Percentiles rank a stretch among this genome's conserved stretches.
These are phyloP conservation scores for Bonia amplexicaulis DNA, from an alignment of 176 grass and related monocot genomes.

Conservation along the genomic window DNA sequence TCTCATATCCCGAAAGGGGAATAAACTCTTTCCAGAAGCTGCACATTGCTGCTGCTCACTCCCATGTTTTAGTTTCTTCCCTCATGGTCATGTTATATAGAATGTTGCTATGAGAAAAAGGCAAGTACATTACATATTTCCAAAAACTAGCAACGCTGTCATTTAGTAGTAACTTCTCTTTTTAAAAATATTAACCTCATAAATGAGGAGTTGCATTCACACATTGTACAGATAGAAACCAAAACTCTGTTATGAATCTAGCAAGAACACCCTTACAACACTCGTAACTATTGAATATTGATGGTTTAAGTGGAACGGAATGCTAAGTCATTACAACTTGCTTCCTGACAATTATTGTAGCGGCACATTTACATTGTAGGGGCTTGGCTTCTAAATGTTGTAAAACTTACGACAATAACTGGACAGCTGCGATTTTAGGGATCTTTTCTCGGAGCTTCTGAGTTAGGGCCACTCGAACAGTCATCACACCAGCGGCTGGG, in stretches of 20 bases:
- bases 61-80: neutral
- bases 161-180: neutral
- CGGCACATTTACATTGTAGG: conserved; percentile 13
- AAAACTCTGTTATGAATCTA: conserved; percentile 4
- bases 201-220: neutral
- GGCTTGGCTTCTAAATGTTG: neutral
- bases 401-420: conserved; percentile 50
- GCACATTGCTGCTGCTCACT: neutral
- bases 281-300: neutral
- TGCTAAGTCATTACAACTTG: neutral
- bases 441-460: conserved; percentile 97
- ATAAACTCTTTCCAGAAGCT: neutral
- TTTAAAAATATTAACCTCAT: neutral
- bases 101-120: neutral
- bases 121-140: neutral
- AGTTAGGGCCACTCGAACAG: conserved; percentile 83
- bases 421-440: conserved; percentile 75
- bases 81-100: neutral
- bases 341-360: conserved; percentile 8
- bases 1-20: too few species aligned
- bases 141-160: neutral
- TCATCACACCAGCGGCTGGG: conserved; percentile 82
- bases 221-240: neutral
- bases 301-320: neutral
- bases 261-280: neutral